Evolutionary conservation across 192 early-diverging fungal genomes (phyloP).

Genomic region (Piromyces sp.): DNA sequence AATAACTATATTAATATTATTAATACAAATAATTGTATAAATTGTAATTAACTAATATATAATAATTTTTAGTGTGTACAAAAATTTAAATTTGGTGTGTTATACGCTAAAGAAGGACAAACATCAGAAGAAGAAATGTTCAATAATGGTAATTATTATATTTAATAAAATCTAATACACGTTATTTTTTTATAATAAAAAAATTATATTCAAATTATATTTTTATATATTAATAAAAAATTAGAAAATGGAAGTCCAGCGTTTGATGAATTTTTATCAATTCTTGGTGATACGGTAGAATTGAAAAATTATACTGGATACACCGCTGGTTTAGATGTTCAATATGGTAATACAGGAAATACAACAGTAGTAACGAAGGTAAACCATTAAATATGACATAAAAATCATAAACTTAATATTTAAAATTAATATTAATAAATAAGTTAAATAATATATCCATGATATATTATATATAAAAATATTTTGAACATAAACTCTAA

Average conservation of each 20-base stretch:
- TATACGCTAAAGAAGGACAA: slow-evolving; percentile 8
- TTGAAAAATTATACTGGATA: slow-evolving; percentile 18
- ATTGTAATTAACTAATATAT: too few species aligned
- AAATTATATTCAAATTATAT: background rate
- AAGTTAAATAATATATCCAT: too few species aligned
- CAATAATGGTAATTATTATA: slow-evolving; percentile 21
- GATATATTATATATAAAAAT: too few species aligned
- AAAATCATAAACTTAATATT: too few species aligned
- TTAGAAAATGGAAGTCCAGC: slow-evolving; percentile 11
- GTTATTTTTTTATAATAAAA: too few species aligned
- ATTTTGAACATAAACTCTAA: too few species aligned
- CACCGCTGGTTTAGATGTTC: slow-evolving; percentile 18
- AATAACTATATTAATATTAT: too few species aligned
- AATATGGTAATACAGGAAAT: slow-evolving; percentile 14
- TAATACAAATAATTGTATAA: too few species aligned
- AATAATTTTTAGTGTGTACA: background rate
- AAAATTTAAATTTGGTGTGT: background rate
- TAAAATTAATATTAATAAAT: too few species aligned
- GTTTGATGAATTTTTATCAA: slow-evolving; percentile 14
- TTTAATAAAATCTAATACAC: too few species aligned
- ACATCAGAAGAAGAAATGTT: slow-evolving; percentile 22
- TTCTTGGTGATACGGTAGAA: slow-evolving; percentile 10
- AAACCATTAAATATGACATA: too few species aligned
- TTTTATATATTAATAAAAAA: background rate
- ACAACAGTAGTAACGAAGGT: slow-evolving; percentile 4